These are phyloP conservation scores for Bryoglossum gracile DNA, from an alignment of 495 filamentous ascomycete species.

Conservation along the genomic window DNA sequence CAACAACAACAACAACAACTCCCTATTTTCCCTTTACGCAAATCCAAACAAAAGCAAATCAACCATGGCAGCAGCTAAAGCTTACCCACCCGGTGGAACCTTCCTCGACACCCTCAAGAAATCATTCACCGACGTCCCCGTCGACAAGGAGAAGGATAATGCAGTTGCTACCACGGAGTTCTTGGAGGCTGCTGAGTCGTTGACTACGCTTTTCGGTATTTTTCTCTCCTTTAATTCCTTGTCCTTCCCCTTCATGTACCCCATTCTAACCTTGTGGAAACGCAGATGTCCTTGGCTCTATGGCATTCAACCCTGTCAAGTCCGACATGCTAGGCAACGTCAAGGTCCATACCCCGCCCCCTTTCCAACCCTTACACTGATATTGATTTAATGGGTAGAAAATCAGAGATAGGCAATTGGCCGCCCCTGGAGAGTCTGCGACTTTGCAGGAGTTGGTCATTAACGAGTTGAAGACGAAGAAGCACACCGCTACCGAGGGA, in stretches of 20 bases:
- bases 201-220: constrained; percentile 80
- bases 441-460: constrained; percentile 76
- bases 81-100: constrained; percentile 57
- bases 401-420: constrained; percentile 76
- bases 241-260: neutral
- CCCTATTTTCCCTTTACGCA: neutral
- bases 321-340: constrained; percentile 86
- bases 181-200: constrained; percentile 79
- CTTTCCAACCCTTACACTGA: constrained; percentile 18
- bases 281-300: constrained; percentile 75
- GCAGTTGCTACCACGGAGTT: constrained; percentile 79
- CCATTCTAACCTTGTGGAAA: no score
- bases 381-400: constrained; percentile 49
- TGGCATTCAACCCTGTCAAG: constrained; percentile 82
- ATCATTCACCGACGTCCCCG: constrained; percentile 74
- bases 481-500: constrained; percentile 80
- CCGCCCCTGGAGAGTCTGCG: constrained; percentile 65
- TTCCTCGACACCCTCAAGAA: constrained; percentile 77
- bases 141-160: constrained; percentile 64
- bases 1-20: neutral
- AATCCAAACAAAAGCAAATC: neutral
- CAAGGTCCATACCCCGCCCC: constrained; percentile 50
- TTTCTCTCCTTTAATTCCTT: neutral
- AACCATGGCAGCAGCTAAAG: constrained; percentile 16
- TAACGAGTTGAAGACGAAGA: constrained; percentile 81